Percentiles rank a stretch among this genome's conserved stretches.
These are phyloP conservation scores for Metschnikowia vanudenii DNA, from an alignment of 805 yeast genomes.

Conservation along the genomic window DNA sequence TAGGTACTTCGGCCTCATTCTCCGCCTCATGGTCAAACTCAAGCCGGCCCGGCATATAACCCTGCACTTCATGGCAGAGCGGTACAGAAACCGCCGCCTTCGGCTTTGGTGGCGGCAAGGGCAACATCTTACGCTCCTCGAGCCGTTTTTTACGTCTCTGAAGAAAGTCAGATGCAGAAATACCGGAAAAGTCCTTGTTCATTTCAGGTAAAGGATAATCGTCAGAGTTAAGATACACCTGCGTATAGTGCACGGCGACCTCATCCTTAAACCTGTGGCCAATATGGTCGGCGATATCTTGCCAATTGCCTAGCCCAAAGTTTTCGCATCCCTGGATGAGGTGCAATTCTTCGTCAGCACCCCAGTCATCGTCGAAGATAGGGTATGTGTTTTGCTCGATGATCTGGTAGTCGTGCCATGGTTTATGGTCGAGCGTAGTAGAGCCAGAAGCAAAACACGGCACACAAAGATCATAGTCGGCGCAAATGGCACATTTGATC, in stretches of 20 bases:
- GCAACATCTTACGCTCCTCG: constrained; percentile 67
- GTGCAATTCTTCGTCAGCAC: constrained; percentile 94
- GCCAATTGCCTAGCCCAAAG: constrained; percentile 95
- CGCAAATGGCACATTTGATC: constrained; percentile 86
- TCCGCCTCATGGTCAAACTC: constrained; percentile 97
- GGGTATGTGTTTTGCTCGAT: constrained; percentile 96
- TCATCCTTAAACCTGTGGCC: constrained; percentile 92
- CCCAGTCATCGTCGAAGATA: constrained; percentile 88
- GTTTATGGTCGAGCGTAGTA: constrained; percentile 81
- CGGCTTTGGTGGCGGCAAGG: constrained; percentile 77
- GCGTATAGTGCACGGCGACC: constrained; percentile 77
- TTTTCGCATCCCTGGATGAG: constrained; percentile 90
- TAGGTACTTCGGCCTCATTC: constrained; percentile 91
- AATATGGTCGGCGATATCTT: constrained; percentile 93
- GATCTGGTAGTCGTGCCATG: constrained; percentile 88
- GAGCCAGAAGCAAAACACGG: constrained; percentile 91
- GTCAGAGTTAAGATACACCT: constrained; percentile 63
- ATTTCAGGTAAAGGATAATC: constrained; percentile 89
- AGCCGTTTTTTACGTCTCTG: constrained; percentile 64
- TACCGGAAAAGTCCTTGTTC: constrained; percentile 59
- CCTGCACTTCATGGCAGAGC: constrained; percentile 94
- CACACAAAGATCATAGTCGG: constrained; percentile 95
- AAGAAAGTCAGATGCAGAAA: constrained; percentile 68
- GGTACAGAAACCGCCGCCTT: constrained; percentile 94
- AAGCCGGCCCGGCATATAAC: constrained; percentile 97